Percentiles rank a stretch among this genome's conserved stretches.
Conservation (phyloP, 768 basidiomycete genomes). For the Boletus subparvulus region DNA sequence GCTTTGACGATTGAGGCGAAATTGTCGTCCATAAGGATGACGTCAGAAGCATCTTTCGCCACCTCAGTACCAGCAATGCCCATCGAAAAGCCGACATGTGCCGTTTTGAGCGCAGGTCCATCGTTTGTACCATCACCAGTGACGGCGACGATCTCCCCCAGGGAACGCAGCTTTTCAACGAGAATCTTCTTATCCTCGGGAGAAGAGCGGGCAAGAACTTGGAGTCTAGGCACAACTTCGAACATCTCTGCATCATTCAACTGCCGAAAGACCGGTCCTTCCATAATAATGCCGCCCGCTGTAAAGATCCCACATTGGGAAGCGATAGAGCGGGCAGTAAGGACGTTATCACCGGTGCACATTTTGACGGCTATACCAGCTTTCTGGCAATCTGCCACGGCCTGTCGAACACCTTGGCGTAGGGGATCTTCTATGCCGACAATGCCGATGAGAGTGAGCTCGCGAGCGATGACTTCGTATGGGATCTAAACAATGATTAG, state of each 20-base stretch:
- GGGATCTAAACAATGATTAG: constrained; percentile 47
- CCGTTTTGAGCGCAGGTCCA: constrained; percentile 92
- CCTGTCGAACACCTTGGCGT: constrained; percentile 83
- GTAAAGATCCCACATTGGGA: constrained; percentile 95
- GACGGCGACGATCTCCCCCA: constrained; percentile 92
- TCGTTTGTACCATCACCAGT: constrained; percentile 99
- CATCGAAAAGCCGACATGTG: constrained; percentile 97
- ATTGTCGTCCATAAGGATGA: constrained; percentile 97
- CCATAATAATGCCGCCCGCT: constrained; percentile 94
- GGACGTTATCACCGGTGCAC: constrained; percentile 97
- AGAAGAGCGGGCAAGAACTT: constrained; percentile 95
- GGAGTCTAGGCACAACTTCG: constrained; percentile 86
- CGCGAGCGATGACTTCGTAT: constrained; percentile 64
- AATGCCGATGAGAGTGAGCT: constrained; percentile 85
- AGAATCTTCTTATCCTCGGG: constrained; percentile 96
- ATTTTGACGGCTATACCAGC: constrained; percentile 96
- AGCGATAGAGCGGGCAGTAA: constrained; percentile 95
- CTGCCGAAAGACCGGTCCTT: constrained; percentile 90
- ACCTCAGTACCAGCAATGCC: constrained; percentile 96
- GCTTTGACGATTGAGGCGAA: constrained; percentile 96
- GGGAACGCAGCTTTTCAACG: constrained; percentile 80
- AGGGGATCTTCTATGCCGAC: constrained; percentile 97
- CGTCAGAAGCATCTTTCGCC: constrained; percentile 98
- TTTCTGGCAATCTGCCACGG: constrained; percentile 80
- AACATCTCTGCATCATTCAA: constrained; percentile 68